Evolutionary conservation across 306 rosid genomes (phyloP), one percentile per base, ranked within the genome.

Genomic region (Dalbergia cultrata): DNA sequence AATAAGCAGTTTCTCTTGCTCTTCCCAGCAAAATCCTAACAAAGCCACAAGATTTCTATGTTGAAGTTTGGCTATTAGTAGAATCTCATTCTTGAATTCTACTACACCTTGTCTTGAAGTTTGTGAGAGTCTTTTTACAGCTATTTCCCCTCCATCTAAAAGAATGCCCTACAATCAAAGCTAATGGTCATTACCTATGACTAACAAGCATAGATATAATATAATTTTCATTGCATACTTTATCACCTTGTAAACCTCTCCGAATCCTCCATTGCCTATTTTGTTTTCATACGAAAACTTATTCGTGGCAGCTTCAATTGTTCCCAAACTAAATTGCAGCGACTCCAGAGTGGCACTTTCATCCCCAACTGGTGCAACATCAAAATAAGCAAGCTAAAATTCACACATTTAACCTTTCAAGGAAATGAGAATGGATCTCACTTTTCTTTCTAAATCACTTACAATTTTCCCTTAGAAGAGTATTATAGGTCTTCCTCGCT

Each of bases 231-330:
- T 26, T 26, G 31, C 31, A 26, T 26, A n/a, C 14, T 21, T 50
- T 49, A 14, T 4, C 69, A 86, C 93, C 91, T 89, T 76, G 83
- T 82, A 90, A 17, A 87, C 93, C 6, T 41, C 75, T n/a, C 91
- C 91, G 73, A 86, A 90, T 80, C 90, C 91, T 17, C 93, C 91
- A 66, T 66, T 60, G 41, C 93, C 93, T 53, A 87, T 62, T 52
- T 37, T 82, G 59, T 82, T 82, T 0, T 77, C 31, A 3, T 2
- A 72, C 9, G 87, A 90, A 58, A 87, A 90, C n/a, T 75, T 84
- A 72, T 82, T 82, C 5, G 88, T 87, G 4, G 91, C 88, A 52
- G 77, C 74, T 72, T 90, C 86, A 77, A 87, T 85, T 16, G 77
- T 84, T 13, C 45, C 70, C 67, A 90, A 76, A 17, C 13, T 37